Evolutionary conservation across 352 stramenopile species (phyloP).

Genomic region (Halophytophthora polymorphica): DNA sequence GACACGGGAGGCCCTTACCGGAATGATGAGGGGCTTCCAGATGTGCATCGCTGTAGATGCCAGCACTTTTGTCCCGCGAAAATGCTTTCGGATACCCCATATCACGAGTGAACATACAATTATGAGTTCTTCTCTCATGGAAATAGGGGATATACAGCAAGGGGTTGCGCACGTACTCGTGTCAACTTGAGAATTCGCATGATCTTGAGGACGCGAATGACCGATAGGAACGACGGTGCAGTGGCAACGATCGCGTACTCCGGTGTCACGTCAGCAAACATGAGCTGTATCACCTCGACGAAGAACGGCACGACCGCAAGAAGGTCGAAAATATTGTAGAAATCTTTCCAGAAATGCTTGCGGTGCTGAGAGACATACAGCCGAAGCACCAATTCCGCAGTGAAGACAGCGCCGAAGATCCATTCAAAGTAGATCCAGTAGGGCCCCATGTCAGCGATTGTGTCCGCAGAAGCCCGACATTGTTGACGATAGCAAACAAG

Average conservation of each 20-base stretch:
- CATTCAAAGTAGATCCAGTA: conserved; percentile 82
- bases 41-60: conserved; percentile 51
- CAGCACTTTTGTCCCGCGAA: conserved; percentile 62
- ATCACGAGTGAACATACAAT: no score
- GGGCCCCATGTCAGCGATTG: conserved; percentile 57
- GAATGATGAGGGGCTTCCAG: conserved; percentile 60
- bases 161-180: conserved; percentile 21
- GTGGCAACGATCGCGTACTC: conserved; percentile 63
- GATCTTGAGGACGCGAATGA: conserved; percentile 68
- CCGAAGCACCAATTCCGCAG: conserved; percentile 49
- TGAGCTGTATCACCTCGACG: conserved; percentile 41
- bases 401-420: conserved; percentile 56
- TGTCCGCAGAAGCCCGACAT: conserved; percentile 26
- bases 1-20: conserved; percentile 22
- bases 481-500: conserved; percentile 55
- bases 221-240: conserved; percentile 56
- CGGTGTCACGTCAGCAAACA: conserved; percentile 27
- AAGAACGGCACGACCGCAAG: conserved; percentile 64
- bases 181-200: conserved; percentile 76
- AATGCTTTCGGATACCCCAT: conserved; percentile 34
- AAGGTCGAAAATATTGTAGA: conserved; percentile 69
- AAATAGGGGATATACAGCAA: not conserved
- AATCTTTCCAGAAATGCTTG: conserved; percentile 37
- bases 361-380: conserved; percentile 47
- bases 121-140: no score